These are phyloP conservation scores for Haplosporangium sp. DNA, from an alignment of 371 early-diverging fungal species.

Conservation along the genomic window DNA sequence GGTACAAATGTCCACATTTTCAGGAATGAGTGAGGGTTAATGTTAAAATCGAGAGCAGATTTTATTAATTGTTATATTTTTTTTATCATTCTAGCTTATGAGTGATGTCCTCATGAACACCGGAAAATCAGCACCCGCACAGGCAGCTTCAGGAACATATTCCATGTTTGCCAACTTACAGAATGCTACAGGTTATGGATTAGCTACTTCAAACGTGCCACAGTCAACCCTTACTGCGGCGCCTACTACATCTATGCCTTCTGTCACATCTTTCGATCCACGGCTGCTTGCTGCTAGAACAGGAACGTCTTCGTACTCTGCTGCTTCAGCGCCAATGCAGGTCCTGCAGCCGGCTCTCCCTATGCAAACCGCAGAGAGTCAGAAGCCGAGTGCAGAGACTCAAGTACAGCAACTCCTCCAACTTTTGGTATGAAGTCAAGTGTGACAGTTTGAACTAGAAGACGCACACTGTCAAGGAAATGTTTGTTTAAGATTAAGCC, in stretches of 20 bases:
- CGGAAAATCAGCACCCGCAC: constrained; percentile 8
- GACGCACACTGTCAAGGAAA: too few species aligned
- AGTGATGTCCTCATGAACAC: constrained; percentile 33
- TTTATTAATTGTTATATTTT: neutral
- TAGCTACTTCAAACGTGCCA: neutral
- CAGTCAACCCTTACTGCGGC: neutral
- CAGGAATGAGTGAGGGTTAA: neutral
- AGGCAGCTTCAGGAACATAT: neutral
- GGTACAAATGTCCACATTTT: constrained; percentile 8
- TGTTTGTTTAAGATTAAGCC: neutral
- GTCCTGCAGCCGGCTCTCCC: neutral
- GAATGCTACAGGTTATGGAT: neutral
- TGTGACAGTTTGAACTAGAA: too few species aligned
- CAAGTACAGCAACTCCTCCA: constrained; percentile 39
- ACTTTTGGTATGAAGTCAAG: constrained; percentile 25
- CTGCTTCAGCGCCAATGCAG: neutral
- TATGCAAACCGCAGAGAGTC: neutral
- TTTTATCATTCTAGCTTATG: constrained; percentile 20
- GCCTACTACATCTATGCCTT: neutral
- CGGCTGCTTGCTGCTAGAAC: neutral
- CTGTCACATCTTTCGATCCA: neutral
- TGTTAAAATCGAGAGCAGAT: neutral
- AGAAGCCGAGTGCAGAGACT: constrained; percentile 20
- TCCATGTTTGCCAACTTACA: constrained; percentile 2
- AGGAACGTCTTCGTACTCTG: neutral